Evolutionary conservation across 176 grass and related monocot genomes (phyloP).

Genomic region (Rhynchospora pubera): DNA sequence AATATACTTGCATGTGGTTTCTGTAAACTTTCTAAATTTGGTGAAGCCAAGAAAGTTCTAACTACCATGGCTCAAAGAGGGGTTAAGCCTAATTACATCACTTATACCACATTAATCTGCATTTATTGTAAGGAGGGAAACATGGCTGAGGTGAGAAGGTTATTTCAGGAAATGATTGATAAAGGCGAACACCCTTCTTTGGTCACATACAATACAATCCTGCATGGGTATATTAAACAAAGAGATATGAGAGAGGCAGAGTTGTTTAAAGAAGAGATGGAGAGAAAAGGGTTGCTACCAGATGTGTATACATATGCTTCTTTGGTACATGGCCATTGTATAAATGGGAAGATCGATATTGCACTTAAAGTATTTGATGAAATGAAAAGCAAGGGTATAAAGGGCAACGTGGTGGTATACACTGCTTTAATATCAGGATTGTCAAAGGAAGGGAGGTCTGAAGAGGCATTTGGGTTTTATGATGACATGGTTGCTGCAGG

Average conservation of each 20-base stretch:
- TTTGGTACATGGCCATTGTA: conserved; percentile 69
- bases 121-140: conserved; percentile 81
- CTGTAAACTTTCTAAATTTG: conserved; percentile 38
- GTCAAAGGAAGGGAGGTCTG: conserved; percentile 67
- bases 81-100: conserved; percentile 38
- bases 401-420: conserved; percentile 59
- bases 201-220: conserved; percentile 78
- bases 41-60: conserved; percentile 62
- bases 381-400: conserved; percentile 49
- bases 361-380: conserved; percentile 60
- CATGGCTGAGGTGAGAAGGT: conserved; percentile 69
- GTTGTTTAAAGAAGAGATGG: conserved; percentile 76
- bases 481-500: conserved; percentile 63
- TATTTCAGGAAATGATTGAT: conserved; percentile 59
- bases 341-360: conserved; percentile 58
- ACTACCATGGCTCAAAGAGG: conserved; percentile 66
- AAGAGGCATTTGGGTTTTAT: conserved; percentile 66
- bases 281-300: conserved; percentile 65
- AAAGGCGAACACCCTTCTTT: conserved; percentile 37
- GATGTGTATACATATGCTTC: conserved; percentile 74
- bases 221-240: conserved; percentile 74
- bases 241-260: conserved; percentile 66
- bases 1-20: conserved; percentile 61
- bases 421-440: conserved; percentile 73
- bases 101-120: conserved; percentile 61